Evolutionary conservation across 2,329 filamentous ascomycete genomes (phyloP).

Genomic region (Ophiostoma quercus): DNA sequence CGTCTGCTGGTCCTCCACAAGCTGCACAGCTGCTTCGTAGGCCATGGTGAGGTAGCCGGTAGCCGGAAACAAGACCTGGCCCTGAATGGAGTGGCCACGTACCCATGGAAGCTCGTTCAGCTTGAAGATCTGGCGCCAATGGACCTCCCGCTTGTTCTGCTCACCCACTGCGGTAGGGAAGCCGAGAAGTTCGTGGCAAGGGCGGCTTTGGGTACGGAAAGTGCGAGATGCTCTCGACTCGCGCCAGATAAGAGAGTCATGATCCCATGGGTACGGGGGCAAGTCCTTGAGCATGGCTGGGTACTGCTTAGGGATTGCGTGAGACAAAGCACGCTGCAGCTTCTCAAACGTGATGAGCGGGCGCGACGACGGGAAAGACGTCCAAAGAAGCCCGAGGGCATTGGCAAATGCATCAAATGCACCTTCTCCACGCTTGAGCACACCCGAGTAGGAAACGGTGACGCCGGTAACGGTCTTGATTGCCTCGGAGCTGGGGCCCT

Average conservation of each 20-base stretch:
- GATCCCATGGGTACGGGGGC: background rate
- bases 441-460: background rate
- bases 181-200: background rate
- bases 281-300: background rate
- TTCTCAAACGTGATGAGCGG: background rate
- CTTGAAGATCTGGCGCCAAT: background rate
- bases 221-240: background rate
- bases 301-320: background rate
- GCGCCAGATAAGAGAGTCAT: background rate
- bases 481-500: background rate
- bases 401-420: background rate
- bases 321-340: background rate
- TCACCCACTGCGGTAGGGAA: background rate
- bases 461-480: background rate
- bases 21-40: background rate
- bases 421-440: background rate
- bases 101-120: background rate
- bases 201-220: background rate
- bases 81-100: background rate
- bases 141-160: background rate
- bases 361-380: background rate
- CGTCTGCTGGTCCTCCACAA: background rate
- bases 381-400: background rate
- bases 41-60: background rate
- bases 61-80: background rate